Conservation (phyloP, 805 yeast species). For the Clavispora fructus region DNA sequence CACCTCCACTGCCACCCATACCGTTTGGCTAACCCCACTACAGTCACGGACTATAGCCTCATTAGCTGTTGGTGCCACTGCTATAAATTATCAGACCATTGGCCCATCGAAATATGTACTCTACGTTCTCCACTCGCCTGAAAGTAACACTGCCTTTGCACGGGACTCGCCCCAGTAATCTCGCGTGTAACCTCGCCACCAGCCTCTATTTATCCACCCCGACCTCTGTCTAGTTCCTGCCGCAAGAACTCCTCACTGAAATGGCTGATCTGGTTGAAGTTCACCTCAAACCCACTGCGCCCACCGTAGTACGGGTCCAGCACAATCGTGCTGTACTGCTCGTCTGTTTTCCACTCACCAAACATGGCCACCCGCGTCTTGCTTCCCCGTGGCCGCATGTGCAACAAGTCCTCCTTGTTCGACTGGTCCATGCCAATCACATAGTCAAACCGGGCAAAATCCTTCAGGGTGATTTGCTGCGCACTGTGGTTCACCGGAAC, state of each 20-base stretch:
- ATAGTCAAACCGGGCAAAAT: constrained; percentile 59
- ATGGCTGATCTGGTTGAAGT: constrained; percentile 68
- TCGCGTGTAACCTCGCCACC: too few species aligned
- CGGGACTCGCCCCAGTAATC: too few species aligned
- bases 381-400: constrained; percentile 47
- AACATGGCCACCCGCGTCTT: constrained; percentile 55
- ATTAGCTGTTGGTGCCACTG: neutral
- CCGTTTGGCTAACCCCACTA: too few species aligned
- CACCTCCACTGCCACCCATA: too few species aligned
- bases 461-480: constrained; percentile 53
- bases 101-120: too few species aligned
- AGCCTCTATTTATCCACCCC: too few species aligned
- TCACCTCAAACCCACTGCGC: constrained; percentile 70
- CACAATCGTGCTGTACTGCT: constrained; percentile 49
- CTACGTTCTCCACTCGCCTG: too few species aligned
- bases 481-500: constrained; percentile 74
- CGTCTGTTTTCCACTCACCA: constrained; percentile 72
- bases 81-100: too few species aligned
- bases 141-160: too few species aligned
- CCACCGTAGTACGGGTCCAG: constrained; percentile 96
- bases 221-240: too few species aligned
- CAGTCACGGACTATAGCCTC: too few species aligned
- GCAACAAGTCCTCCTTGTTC: constrained; percentile 47
- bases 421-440: constrained; percentile 68
- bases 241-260: constrained; percentile 69